Percentiles rank a stretch among this genome's conserved stretches.
phyloP scores from a whole-genome alignment of 306 rosid genomes.

The Dryas octopetala region DNA sequence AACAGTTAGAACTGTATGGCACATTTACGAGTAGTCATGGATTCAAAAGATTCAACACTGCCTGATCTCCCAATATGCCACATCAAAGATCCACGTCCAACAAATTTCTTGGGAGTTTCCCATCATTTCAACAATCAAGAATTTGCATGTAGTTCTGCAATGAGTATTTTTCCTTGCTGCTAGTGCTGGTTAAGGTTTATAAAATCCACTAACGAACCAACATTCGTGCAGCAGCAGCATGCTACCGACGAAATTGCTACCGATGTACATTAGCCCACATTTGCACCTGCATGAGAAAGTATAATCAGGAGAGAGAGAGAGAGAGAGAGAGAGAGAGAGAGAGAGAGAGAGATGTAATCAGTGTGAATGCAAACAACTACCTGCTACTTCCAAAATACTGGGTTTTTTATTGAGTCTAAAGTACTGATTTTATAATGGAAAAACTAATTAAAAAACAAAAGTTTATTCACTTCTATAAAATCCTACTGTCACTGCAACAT shows the following conservation, averaged over 20 bases:
- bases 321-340: background rate
- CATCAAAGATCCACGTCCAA: conserved; percentile 10
- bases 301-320: background rate
- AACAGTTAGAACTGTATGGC: background rate
- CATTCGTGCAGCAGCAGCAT: background rate
- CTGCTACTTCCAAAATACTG: background rate
- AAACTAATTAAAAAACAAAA: background rate
- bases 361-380: background rate
- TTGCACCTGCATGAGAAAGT: conserved; percentile 23
- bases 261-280: background rate
- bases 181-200: background rate
- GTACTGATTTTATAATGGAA: background rate
- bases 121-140: conserved; percentile 3
- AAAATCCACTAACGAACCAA: background rate
- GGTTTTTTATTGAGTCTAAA: background rate
- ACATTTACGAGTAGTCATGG: background rate
- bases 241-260: conserved; percentile 15
- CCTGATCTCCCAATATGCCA: conserved; percentile 9
- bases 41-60: background rate
- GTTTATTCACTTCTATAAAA: too few species aligned
- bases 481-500: background rate
- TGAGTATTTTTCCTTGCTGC: background rate
- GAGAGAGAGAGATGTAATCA: background rate
- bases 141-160: background rate
- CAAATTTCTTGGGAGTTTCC: conserved; percentile 11